Base-by-base conservation (phyloP, 768 basidiomycete genomes). In the Dioszegia hungarica region DNA sequence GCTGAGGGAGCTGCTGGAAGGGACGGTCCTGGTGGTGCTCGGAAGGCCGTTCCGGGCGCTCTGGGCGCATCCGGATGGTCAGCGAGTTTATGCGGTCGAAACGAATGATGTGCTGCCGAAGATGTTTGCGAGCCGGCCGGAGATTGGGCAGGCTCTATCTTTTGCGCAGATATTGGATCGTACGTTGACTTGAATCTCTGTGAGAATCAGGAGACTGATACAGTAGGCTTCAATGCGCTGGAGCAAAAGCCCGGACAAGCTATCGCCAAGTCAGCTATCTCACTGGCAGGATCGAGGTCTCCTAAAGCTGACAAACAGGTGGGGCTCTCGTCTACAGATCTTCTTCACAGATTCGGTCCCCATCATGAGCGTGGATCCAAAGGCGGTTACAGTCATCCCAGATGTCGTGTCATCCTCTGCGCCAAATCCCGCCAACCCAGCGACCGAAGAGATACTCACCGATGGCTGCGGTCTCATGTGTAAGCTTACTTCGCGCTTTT, bases 391-490 rank as follows among this genome's bases (percentile, higher is more conserved):
- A 3, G 48, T 60, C 34, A 54, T 60, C 22, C 37, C 34, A 4
- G 70, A 72, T 37, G 61, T 67, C 37, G 56, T 72, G 19, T 20
- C 59, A 5, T 17, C 6, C 5, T 22, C 19, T 5, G 60, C 68
- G 27, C 6, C n/a, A 10, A 15, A 36, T 10, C 8, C 17, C 3
- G 61, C 36, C 0, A 12, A 43, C 5, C 53, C 70, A 8, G 17
- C 20, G 3, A 67, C 70, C 5, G 64, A 70, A 44, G 57, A 68
- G 57, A 64, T 62, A 17, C 53, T 73, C 19, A 70, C 68, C 2
- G 71, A 73, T 43, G 71, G 71, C 4, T 67, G 66, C 43, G 71
- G 71, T 20, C 38, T 66, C 22, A 72, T 73, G 71, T 66, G 67
- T 70, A 43, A 41, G 67, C n/a, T n/a, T 59, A 17, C 46, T 55